Conservation (phyloP, 1,139 yeast genomes). For the Magnusiomyces tetraspermus region DNA sequence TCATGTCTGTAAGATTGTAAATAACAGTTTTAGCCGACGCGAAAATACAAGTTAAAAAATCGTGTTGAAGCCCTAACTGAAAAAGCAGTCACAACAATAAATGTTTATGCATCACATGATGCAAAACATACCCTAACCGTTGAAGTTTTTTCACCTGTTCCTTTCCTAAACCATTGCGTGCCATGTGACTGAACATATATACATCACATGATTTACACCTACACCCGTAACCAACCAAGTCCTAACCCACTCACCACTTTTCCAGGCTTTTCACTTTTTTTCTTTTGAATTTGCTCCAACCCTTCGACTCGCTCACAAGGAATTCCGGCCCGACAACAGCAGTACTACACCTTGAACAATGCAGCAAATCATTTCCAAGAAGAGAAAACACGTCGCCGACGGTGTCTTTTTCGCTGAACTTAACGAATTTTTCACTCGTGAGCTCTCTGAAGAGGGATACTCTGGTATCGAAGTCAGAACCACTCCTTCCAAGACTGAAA, state of each 20-base stretch:
- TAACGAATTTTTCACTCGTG: constrained; percentile 99
- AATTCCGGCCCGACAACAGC: not conserved
- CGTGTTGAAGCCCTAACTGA: no score
- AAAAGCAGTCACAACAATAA: no score
- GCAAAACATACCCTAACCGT: not conserved
- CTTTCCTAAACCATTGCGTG: not conserved
- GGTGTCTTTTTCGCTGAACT: constrained; percentile 99
- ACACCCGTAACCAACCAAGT: not conserved
- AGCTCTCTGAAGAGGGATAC: constrained; percentile 99
- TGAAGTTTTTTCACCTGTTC: not conserved
- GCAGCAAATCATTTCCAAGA: constrained; percentile 31
- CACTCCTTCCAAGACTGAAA: constrained; percentile 96
- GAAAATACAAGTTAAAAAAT: no score
- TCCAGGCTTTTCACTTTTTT: not conserved
- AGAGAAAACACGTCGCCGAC: constrained; percentile 75
- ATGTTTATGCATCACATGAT: not conserved
- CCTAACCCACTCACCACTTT: not conserved
- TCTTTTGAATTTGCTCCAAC: not conserved
- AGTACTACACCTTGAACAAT: not conserved
- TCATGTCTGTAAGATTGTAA: no score
- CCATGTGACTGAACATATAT: not conserved
- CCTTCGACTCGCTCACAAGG: not conserved
- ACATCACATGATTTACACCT: no score
- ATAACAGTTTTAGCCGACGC: no score
- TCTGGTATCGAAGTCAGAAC: constrained; percentile 99